Percentiles rank a stretch among this genome's conserved stretches.
These are phyloP conservation scores for Selenicereus undatus DNA, from an alignment of 148 eudicot genomes.

Conservation along the genomic window DNA sequence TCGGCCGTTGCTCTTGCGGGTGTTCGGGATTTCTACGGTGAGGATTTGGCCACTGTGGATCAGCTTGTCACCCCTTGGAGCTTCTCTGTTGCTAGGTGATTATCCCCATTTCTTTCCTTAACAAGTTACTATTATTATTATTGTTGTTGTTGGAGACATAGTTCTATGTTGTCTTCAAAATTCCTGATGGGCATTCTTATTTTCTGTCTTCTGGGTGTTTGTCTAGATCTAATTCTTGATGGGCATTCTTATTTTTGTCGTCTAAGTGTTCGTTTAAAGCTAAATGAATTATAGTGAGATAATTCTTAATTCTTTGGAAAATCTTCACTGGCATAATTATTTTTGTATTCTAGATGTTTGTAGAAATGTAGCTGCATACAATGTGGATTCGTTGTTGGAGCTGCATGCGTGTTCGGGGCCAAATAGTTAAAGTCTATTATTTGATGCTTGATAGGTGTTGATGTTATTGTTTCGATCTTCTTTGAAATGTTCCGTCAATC, in stretches of 20 bases:
- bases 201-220: not conserved
- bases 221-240: not conserved
- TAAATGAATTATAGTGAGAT: not conserved
- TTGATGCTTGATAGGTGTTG: not conserved
- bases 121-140: not conserved
- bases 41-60: constrained; percentile 76
- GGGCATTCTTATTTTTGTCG: not conserved
- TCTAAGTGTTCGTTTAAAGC: not conserved
- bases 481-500: not conserved
- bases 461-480: not conserved
- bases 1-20: constrained; percentile 56
- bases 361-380: not conserved
- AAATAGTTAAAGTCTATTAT: not conserved
- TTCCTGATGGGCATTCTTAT: not conserved
- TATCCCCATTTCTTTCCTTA: not conserved
- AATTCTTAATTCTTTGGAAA: not conserved
- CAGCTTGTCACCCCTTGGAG: constrained; percentile 83
- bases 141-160: too few relatives aligned
- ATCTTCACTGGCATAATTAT: not conserved
- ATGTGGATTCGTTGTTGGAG: not conserved
- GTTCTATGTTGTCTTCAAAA: not conserved
- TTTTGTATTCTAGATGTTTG: not conserved
- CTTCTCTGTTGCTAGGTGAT: constrained; percentile 79
- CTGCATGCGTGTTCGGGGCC: not conserved
- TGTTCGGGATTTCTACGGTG: constrained; percentile 71